phyloP scores from a whole-genome alignment of 73 alveolate genomes.

The Paramecium tetraurelia region DNA sequence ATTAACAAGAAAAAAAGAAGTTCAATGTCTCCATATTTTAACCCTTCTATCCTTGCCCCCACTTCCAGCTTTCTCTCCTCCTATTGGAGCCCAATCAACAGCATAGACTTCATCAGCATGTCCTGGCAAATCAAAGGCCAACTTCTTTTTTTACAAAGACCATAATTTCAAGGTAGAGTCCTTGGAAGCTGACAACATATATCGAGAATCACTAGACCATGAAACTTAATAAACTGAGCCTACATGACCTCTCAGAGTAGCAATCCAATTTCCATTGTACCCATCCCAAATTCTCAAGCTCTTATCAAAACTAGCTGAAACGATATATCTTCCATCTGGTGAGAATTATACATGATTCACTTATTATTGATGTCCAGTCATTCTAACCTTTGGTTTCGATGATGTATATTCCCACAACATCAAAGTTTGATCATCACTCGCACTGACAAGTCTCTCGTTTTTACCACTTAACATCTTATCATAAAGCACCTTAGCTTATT shows the following conservation, averaged over 20 bases:
- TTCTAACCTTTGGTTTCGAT: conserved; percentile 85
- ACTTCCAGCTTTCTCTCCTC: conserved; percentile 97
- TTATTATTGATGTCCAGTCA: conserved; percentile 98
- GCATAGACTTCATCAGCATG: conserved; percentile 98
- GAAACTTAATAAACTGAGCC: conserved; percentile 97
- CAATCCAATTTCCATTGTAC: conserved; percentile 89
- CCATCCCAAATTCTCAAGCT: conserved; percentile 97
- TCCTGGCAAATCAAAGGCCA: conserved; percentile 87
- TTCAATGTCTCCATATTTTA: conserved; percentile 94
- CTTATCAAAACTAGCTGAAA: conserved; percentile 99
- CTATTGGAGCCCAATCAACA: conserved; percentile 98
- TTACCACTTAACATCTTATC: conserved; percentile 74
- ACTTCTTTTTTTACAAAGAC: conserved; percentile 90
- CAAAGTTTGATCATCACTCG: conserved; percentile 98
- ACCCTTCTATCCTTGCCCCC: conserved; percentile 97
- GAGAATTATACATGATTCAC: conserved; percentile 90
- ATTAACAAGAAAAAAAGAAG: not conserved
- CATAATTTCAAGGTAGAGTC: conserved; percentile 97
- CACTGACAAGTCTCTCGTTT: conserved; percentile 95
- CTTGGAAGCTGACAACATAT: conserved; percentile 94
- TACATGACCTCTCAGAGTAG: conserved; percentile 97
- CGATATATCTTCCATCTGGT: conserved; percentile 98
- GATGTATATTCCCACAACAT: conserved; percentile 95
- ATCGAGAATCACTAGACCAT: conserved; percentile 98
- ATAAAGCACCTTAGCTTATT: conserved; percentile 82